Evolutionary conservation across 352 stramenopile genomes (phyloP), one percentile per base, ranked within the genome.

Genomic region (Phytophthora sp.): DNA sequence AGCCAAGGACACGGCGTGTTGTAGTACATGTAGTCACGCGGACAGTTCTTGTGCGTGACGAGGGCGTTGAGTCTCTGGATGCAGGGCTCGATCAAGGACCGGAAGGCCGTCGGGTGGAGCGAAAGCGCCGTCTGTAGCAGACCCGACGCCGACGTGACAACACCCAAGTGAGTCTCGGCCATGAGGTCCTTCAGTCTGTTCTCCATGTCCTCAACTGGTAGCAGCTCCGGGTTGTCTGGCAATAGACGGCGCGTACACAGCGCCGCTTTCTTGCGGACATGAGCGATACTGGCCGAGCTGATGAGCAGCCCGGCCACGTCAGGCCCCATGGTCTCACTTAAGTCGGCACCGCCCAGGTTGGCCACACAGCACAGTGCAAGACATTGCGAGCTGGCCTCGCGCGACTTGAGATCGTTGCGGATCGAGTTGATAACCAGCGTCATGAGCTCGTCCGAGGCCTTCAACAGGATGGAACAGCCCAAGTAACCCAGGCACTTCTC

Each of bases 1-100:
- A 99, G 80, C 96, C 97, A 99, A 23, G 97, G 97, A 71, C 84
- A 97, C 23, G 97, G 91, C 35, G 95, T 98, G 36, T 95, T 88
- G 85, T 99, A 99, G 77, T 99, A 99, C 61, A 99, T 88, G 80
- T 99, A 99, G 69, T 98, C 95, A 0, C 89, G 68, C 18, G 91
- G 91, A 66, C 93, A 98, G 24, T 83, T 83, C 73, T 97, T 97
- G 73, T 98, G 95, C 66, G 98, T 81, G 8, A 99, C 96, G 5
- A 99, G 81, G 44, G 88, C 83, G 31, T 87, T 89, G 7, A 99
- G 81, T 24, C 98, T 84, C 50, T 94, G 80, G 39, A 99, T 91
- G 33, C 94, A 93, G 29, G 98, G 89, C 18, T 98, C 95, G 44
- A 99, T 95, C 1, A 98, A 77, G 33, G 80, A 86, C 24, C 97